Evolutionary conservation across 2,329 filamentous ascomycete genomes (phyloP), one percentile per base, ranked within the genome.

Genomic region (Botrytis hyacinthi): DNA sequence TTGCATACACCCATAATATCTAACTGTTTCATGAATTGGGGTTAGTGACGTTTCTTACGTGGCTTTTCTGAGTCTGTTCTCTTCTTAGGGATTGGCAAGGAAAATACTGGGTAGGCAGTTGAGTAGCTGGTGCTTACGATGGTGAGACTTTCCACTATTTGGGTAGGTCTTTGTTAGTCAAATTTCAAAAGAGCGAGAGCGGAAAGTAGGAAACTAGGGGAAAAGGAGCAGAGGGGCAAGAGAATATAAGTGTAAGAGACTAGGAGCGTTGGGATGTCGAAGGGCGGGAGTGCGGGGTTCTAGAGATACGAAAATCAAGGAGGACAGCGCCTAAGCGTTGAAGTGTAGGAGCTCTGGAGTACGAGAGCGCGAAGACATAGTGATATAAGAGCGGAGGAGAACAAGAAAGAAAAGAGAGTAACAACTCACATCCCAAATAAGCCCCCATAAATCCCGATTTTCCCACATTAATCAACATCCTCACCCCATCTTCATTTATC

Each of bases 401-500:
- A 8, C 35, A 42, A 1, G 3, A 35, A 3, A 35, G 29, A 37
- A 66, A 40, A 40, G 35, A 35, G 35, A 35, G 4, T 35, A 35
- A 35, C 35, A 40, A 69, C 71, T 51, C 20, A 72, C 71, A 83
- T 35, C 92, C 82, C 72, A 91, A 87, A 80, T 93, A 93, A 74
- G 91, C 83, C 66, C 90, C 91, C 69, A 91, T 85, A 78, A 89
- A 89, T 10, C 86, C 87, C 81, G 86, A 87, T 68, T 86, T 85
- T 26, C 86, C 82, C 8, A 91, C 83, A 54, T 89, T 87, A 4
- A 92, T 82, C 82, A 81, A 74, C 83, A 86, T 40, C 77, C 80
- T 69, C 83, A 85, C 75, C 44, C 80, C 79, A 16, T 77, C 65
- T 40, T 54, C 69, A 66, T 42, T 54, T 3, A 66, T 60, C 77